phyloP scores from a whole-genome alignment of 805 yeast genomes.

The Metschnikowia vanudenii region DNA sequence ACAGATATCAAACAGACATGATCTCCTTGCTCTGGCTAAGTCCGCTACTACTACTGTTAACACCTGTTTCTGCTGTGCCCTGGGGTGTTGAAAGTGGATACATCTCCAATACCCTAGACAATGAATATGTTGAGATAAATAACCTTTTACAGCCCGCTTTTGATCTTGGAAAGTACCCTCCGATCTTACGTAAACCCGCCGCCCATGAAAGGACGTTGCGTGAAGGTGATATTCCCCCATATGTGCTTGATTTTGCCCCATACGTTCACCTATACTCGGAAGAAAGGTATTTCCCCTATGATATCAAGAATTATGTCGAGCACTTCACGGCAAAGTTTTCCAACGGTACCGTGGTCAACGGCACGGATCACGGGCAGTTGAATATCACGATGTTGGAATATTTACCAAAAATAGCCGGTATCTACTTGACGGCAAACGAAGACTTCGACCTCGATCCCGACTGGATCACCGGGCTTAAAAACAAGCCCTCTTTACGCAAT shows the following conservation, averaged over 20 bases:
- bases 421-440: constrained; percentile 62
- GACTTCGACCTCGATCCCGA: constrained; percentile 73
- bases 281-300: constrained; percentile 83
- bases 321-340: constrained; percentile 59
- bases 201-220: constrained; percentile 36
- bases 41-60: constrained; percentile 6
- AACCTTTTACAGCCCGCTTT: constrained; percentile 28
- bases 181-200: constrained; percentile 35
- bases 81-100: constrained; percentile 24
- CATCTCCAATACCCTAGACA: constrained; percentile 23
- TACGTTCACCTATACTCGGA: constrained; percentile 84
- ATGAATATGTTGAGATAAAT: constrained; percentile 24
- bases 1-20: not conserved
- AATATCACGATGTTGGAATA: constrained; percentile 33
- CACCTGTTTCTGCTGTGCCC: constrained; percentile 17
- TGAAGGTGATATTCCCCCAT: constrained; percentile 61
- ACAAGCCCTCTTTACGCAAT: constrained; percentile 65
- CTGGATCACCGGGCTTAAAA: constrained; percentile 76
- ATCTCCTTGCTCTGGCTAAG: not conserved
- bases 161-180: constrained; percentile 30
- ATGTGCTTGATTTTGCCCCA: constrained; percentile 68
- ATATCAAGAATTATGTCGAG: constrained; percentile 63
- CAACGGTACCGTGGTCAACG: constrained; percentile 45
- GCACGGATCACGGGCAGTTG: constrained; percentile 31
- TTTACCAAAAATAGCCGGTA: constrained; percentile 30